A percentile compares a stretch with the other conserved stretches of the same genome.
These are phyloP conservation scores for Syncephalis plumigaleata DNA, from an alignment of 371 early-diverging fungal species.

Conservation along the genomic window DNA sequence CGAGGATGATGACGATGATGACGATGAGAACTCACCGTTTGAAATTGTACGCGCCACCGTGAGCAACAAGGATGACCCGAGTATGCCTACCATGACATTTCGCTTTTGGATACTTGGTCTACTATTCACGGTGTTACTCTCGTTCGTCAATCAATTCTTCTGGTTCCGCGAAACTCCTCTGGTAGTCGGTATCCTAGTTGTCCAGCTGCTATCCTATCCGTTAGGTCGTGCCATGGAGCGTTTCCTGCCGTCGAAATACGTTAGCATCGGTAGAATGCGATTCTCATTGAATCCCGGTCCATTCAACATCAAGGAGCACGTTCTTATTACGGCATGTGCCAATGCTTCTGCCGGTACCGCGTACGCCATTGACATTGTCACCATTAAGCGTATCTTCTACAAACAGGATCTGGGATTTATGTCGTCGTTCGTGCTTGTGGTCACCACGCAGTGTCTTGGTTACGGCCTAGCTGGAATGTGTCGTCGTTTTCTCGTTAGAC, in stretches of 20 bases:
- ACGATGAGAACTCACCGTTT: too few relatives aligned
- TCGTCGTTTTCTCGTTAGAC: conserved; percentile 62
- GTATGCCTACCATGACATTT: conserved; percentile 53
- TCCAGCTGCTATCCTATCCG: conserved; percentile 48
- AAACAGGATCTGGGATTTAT: conserved; percentile 40
- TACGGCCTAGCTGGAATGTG: conserved; percentile 71
- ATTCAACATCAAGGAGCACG: conserved; percentile 67
- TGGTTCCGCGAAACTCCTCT: conserved; percentile 55
- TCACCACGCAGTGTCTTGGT: conserved; percentile 58
- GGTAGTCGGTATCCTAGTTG: conserved; percentile 36
- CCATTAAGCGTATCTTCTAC: conserved; percentile 44
- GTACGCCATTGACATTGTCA: conserved; percentile 60
- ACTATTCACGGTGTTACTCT: conserved; percentile 34
- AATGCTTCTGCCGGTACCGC: conserved; percentile 30
- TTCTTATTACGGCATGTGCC: conserved; percentile 27
- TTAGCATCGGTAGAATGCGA: background rate
- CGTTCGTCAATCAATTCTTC: conserved; percentile 55
- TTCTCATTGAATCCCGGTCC: conserved; percentile 48
- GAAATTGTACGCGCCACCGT: too few relatives aligned
- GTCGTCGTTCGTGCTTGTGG: conserved; percentile 28
- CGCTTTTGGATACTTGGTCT: conserved; percentile 56
- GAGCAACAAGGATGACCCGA: conserved; percentile 26
- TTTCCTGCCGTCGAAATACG: background rate
- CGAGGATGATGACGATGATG: too few relatives aligned
- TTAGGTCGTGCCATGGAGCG: conserved; percentile 26